Evolutionary conservation across 140 eudicot species (phyloP).

Genomic region (Cichorium intybus): DNA sequence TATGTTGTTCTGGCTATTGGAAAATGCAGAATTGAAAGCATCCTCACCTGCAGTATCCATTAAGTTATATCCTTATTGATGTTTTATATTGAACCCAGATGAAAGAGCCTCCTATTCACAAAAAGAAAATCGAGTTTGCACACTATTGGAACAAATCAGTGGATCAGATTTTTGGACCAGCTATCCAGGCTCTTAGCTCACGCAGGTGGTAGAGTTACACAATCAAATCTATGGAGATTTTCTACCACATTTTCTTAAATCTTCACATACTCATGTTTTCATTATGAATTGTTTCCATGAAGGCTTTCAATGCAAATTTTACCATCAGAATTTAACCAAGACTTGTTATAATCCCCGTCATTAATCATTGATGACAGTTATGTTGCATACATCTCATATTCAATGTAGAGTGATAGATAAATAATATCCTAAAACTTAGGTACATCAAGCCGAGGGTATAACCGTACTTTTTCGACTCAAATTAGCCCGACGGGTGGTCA

Average conservation of each 20-base stretch:
- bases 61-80: background rate
- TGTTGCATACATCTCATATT: slow-evolving; percentile 6
- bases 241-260: slow-evolving; percentile 7
- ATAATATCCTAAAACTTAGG: slow-evolving; percentile 3
- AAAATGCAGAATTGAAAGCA: background rate
- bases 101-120: slow-evolving; percentile 45
- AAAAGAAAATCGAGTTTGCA: slow-evolving; percentile 51
- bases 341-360: background rate
- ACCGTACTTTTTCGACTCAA: slow-evolving; percentile 31
- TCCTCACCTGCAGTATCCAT: background rate
- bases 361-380: background rate
- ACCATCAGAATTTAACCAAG: too few relatives aligned
- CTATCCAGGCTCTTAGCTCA: slow-evolving; percentile 64
- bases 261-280: slow-evolving; percentile 1
- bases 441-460: slow-evolving; percentile 41
- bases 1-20: background rate
- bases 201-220: slow-evolving; percentile 55
- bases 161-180: slow-evolving; percentile 65
- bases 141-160: slow-evolving; percentile 83
- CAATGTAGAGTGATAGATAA: background rate
- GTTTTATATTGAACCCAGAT: slow-evolving; percentile 30
- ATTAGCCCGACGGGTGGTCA: slow-evolving; percentile 41
- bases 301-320: too few relatives aligned
- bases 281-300: background rate
- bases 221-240: slow-evolving; percentile 12